These are phyloP conservation scores for Podospora appendiculata DNA, from an alignment of 495 filamentous ascomycete genomes.

Conservation along the genomic window DNA sequence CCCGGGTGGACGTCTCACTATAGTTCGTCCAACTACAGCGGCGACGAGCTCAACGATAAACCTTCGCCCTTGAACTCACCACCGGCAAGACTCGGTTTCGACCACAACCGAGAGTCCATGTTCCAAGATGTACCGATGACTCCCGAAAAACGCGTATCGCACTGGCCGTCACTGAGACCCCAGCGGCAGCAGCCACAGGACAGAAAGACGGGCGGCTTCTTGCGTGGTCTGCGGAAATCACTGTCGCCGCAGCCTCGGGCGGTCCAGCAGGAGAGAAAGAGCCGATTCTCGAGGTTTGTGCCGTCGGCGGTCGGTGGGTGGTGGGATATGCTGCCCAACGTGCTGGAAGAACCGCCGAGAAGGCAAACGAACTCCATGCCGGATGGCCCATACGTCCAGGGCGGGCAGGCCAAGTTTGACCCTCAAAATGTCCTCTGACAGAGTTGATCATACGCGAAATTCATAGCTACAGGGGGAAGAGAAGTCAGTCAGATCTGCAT, in stretches of 20 bases:
- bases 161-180: too few species aligned
- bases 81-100: not conserved
- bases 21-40: too few species aligned
- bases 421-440: not conserved
- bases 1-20: too few species aligned
- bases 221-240: not conserved
- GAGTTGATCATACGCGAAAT: too few species aligned
- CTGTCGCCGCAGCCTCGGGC: not conserved
- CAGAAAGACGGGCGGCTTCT: not conserved
- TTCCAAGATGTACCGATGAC: conserved; percentile 22
- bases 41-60: too few species aligned
- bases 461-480: too few species aligned
- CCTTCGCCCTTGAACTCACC: too few species aligned
- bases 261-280: not conserved
- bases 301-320: not conserved
- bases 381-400: too few species aligned
- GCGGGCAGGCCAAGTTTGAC: not conserved
- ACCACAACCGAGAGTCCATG: conserved; percentile 30
- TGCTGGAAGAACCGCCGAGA: not conserved
- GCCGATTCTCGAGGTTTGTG: not conserved
- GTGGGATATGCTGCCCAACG: not conserved
- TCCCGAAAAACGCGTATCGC: too few species aligned
- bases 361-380: too few species aligned
- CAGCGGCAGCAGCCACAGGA: not conserved
- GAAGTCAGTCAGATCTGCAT: too few species aligned